Conservation (phyloP, 148 eudicot genomes). For the Camellia japonica region DNA sequence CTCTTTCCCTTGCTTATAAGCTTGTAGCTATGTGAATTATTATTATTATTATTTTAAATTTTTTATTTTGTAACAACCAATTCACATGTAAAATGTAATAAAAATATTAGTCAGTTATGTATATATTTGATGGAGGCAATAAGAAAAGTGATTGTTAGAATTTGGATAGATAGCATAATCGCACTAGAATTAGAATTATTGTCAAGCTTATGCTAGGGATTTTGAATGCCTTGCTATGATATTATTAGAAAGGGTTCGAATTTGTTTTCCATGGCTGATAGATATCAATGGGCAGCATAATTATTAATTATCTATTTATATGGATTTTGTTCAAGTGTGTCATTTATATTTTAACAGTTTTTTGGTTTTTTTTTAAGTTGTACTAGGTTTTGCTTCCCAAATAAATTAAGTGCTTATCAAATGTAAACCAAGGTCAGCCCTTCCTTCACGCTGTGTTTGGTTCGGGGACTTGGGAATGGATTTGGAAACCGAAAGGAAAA, state of each 20-base stretch:
- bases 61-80: background rate
- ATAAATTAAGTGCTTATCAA: too few relatives aligned
- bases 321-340: background rate
- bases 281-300: background rate
- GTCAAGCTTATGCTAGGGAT: background rate
- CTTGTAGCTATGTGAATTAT: background rate
- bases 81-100: background rate
- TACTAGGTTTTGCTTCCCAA: too few relatives aligned
- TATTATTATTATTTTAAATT: background rate
- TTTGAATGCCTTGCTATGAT: background rate
- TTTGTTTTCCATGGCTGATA: background rate
- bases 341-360: too few relatives aligned
- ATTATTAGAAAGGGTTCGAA: background rate
- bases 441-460: too few relatives aligned
- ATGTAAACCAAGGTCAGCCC: too few relatives aligned
- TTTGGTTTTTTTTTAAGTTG: too few relatives aligned
- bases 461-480: too few relatives aligned
- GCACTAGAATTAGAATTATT: background rate
- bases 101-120: background rate
- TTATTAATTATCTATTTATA: too few relatives aligned
- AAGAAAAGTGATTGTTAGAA: background rate
- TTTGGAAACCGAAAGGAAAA: too few relatives aligned
- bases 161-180: background rate
- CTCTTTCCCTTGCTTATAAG: background rate
- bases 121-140: background rate